A percentile compares a stretch with the other conserved stretches of the same genome.
These are phyloP conservation scores for Pseudogymnoascus sp. DNA, from an alignment of 2,329 filamentous ascomycete genomes.

Conservation along the genomic window DNA sequence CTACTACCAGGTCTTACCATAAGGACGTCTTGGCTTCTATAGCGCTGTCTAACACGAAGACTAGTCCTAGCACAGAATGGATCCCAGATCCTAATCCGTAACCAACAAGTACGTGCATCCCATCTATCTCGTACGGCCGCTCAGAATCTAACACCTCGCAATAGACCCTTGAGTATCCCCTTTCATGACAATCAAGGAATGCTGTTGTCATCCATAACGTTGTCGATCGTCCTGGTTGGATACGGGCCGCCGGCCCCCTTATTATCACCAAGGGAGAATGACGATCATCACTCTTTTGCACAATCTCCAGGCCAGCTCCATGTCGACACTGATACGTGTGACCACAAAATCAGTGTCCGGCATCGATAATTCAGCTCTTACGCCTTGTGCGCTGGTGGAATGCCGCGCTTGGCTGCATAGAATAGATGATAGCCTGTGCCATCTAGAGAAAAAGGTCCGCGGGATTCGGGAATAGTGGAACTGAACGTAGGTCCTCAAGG, in stretches of 20 bases:
- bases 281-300: background rate
- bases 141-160: background rate
- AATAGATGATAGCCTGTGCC: constrained; percentile 7
- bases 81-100: background rate
- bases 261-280: constrained; percentile 2
- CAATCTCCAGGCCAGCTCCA: background rate
- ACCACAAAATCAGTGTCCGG: background rate
- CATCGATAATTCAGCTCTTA: background rate
- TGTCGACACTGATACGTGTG: background rate
- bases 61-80: background rate
- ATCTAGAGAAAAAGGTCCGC: background rate
- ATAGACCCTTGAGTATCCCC: background rate
- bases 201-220: background rate
- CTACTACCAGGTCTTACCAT: background rate
- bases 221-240: background rate
- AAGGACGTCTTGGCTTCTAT: background rate
- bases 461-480: background rate
- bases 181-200: background rate
- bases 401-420: constrained; percentile 5
- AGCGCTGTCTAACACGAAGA: background rate
- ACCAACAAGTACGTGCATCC: background rate
- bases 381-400: background rate
- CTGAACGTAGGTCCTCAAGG: background rate
- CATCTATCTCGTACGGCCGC: constrained; percentile 4
- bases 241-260: background rate